These are phyloP conservation scores for Penicillium capsulatum DNA, from an alignment of 2,329 filamentous ascomycete species.

Conservation along the genomic window DNA sequence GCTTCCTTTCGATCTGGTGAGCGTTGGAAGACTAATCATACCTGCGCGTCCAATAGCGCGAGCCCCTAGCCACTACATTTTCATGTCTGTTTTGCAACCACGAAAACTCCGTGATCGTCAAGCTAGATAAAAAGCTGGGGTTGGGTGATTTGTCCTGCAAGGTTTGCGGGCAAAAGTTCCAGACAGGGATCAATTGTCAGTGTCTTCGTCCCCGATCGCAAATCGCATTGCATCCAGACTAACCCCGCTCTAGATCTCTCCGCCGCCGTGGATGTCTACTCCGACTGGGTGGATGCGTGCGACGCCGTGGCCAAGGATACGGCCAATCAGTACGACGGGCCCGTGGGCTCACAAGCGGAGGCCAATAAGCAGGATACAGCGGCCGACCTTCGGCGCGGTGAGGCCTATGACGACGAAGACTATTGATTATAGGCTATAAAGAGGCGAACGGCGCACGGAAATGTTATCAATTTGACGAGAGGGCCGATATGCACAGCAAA, in stretches of 20 bases:
- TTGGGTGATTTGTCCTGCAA: constrained; percentile 84
- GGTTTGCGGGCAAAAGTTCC: constrained; percentile 88
- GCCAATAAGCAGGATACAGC: constrained; percentile 19
- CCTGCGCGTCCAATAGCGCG: constrained; percentile 31
- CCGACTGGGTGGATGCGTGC: constrained; percentile 97
- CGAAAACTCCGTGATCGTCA: constrained; percentile 84
- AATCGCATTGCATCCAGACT: neutral
- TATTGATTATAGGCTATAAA: constrained; percentile 21
- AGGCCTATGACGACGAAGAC: constrained; percentile 30
- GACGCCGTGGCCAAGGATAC: constrained; percentile 65
- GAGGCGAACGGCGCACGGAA: constrained; percentile 22
- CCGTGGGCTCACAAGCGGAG: constrained; percentile 15
- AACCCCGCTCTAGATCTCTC: constrained; percentile 63
- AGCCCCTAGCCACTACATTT: constrained; percentile 66
- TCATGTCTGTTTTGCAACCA: constrained; percentile 98
- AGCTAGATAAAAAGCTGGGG: constrained; percentile 88
- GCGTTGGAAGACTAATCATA: neutral
- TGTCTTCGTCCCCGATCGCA: constrained; percentile 8
- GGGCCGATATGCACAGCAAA: constrained; percentile 8
- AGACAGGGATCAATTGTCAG: constrained; percentile 88
- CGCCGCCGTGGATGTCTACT: constrained; percentile 89
- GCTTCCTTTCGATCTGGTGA: neutral
- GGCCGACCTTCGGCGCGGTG: constrained; percentile 15
- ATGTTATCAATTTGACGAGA: constrained; percentile 14
- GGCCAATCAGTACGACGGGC: constrained; percentile 36